A percentile compares a stretch with the other conserved stretches of the same genome.
Conservation (phyloP, 768 basidiomycete genomes). For the Boletus barrowsii region DNA sequence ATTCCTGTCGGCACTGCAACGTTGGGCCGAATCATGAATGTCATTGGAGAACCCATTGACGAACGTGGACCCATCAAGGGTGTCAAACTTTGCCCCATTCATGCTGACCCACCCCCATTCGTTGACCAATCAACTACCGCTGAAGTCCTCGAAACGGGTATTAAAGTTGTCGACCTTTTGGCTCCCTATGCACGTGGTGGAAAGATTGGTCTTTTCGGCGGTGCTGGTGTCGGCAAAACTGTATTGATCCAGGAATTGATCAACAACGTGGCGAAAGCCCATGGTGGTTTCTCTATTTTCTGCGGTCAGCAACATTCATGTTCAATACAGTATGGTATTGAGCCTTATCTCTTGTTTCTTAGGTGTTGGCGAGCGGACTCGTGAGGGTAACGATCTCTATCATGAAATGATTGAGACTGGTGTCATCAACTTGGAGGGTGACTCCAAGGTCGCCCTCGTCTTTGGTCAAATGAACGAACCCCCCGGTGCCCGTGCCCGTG, state of each 20-base stretch:
- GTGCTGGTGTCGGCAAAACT: slow-evolving; percentile 99
- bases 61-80: slow-evolving; percentile 99
- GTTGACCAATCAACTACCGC: slow-evolving; percentile 99
- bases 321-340: neutral
- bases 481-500: slow-evolving; percentile 99
- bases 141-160: slow-evolving; percentile 98
- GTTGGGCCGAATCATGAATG: slow-evolving; percentile 99
- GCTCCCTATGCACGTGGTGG: slow-evolving; percentile 99
- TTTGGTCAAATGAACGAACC: slow-evolving; percentile 99
- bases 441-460: slow-evolving; percentile 99
- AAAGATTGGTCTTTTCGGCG: slow-evolving; percentile 99
- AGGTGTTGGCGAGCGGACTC: slow-evolving; percentile 99
- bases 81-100: slow-evolving; percentile 88
- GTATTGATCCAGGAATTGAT: slow-evolving; percentile 99
- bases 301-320: slow-evolving; percentile 56
- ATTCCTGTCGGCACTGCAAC: slow-evolving; percentile 95
- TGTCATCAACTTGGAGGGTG: slow-evolving; percentile 99
- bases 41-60: slow-evolving; percentile 99
- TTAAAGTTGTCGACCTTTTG: slow-evolving; percentile 99
- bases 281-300: slow-evolving; percentile 99
- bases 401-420: slow-evolving; percentile 99
- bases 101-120: slow-evolving; percentile 95
- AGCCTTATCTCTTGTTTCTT: slow-evolving; percentile 10
- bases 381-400: slow-evolving; percentile 99
- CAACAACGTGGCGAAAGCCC: slow-evolving; percentile 99